phyloP scores from a whole-genome alignment of 2,329 filamentous ascomycete genomes.

The Pleoardoris graminearum region DNA sequence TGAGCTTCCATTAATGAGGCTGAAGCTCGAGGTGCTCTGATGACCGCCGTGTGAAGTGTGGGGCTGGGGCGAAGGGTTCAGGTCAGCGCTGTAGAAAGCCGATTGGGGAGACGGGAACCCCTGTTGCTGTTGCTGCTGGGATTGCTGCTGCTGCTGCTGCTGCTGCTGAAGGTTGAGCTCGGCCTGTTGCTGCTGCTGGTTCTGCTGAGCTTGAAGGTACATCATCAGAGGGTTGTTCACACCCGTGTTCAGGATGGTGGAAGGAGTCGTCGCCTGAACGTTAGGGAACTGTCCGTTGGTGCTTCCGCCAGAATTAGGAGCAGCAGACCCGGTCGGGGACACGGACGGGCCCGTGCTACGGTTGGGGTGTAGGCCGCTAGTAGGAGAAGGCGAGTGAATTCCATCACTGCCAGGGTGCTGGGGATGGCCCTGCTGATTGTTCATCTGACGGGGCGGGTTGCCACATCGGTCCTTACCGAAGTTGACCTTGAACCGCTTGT shows the following conservation, averaged over 20 bases:
- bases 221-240: constrained; percentile 87
- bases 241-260: constrained; percentile 76
- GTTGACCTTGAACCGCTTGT: constrained; percentile 99
- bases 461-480: constrained; percentile 98
- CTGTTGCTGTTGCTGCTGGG: constrained; percentile 59
- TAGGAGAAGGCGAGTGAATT: constrained; percentile 58
- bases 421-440: constrained; percentile 60
- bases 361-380: constrained; percentile 61
- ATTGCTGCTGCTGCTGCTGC: constrained; percentile 33
- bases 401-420: constrained; percentile 68
- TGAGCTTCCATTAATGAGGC: constrained; percentile 50
- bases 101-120: constrained; percentile 75
- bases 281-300: constrained; percentile 63
- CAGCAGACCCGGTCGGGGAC: constrained; percentile 62
- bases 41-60: constrained; percentile 63
- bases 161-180: constrained; percentile 42
- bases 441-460: constrained; percentile 88
- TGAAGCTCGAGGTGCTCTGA: constrained; percentile 57
- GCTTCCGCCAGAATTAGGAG: constrained; percentile 58
- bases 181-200: constrained; percentile 50
- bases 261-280: constrained; percentile 66
- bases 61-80: constrained; percentile 64
- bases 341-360: constrained; percentile 60
- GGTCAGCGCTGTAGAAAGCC: constrained; percentile 71
- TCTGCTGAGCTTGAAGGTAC: constrained; percentile 75